Evolutionary conservation across 345 rosid genomes (phyloP), one percentile per base, ranked within the genome.

Genomic region (Dipteronia dyeriana): DNA sequence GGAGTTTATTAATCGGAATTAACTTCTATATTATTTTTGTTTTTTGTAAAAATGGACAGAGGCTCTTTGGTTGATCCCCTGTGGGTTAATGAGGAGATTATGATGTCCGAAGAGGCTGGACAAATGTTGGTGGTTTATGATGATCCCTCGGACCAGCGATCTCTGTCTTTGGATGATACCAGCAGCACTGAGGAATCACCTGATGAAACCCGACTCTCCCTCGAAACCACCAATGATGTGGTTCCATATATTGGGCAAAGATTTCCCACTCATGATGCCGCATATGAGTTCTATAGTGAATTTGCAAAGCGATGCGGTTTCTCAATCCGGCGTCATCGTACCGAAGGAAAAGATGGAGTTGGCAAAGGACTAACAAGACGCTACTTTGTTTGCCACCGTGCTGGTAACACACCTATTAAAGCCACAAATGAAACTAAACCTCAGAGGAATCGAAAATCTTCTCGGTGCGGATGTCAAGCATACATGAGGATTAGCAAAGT

Each of bases 281-380:
- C 97, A 74, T 95, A 95, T 71, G 94, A 93, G 71, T 95, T 87
- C 79, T 95, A 95, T 70, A 91, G 93, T 75, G 94, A 87, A 67
- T 95, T 90, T 75, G 97, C 99, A 7, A 93, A 87, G 80, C 88
- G 88, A 19, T 93, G 94, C 63, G 99, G 99, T 66, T 95, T 95
- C 84, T 93, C 99, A 3, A 95, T 93, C 51, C 94, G 99, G 25
- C 93, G 95, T 68, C 98, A 95, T 67, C 93, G 99, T 31, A 93
- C 99, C 6, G 99, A 95, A 85, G 99, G 99, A 20, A 95, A 95
- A 84, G 98, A 95, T 20, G 99, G 98, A 70, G 90, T 95, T 61
- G 99, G 99, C 38, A 93, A 91, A 78, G 99, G 99, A 73, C 97
- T 95, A 22, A 93, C 97, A 0, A 90, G 99, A 80, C 97, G 99